Percentiles rank a stretch among this genome's conserved stretches.
Conservation (phyloP, 768 basidiomycete species). For the Crassisporium funariophilum region DNA sequence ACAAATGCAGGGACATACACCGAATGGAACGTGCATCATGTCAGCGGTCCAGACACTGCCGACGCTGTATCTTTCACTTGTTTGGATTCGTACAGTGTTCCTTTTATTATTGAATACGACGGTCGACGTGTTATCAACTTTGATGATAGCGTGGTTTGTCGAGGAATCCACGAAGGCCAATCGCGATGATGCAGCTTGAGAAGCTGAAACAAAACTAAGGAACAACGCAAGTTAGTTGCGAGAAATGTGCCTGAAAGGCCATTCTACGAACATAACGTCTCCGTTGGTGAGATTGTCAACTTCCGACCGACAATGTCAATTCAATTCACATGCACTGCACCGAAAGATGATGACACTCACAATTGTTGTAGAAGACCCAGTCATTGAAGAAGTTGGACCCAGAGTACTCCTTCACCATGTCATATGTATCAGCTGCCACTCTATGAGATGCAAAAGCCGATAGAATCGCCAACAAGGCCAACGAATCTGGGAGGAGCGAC, state of each 20-base stretch:
- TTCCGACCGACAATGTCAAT: constrained; percentile 25
- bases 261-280: constrained; percentile 48
- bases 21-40: constrained; percentile 65
- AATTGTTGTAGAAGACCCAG: constrained; percentile 65
- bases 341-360: constrained; percentile 35
- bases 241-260: neutral
- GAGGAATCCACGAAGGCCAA: constrained; percentile 63
- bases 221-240: neutral
- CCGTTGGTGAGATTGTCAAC: constrained; percentile 75
- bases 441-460: constrained; percentile 5
- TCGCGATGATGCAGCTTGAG: constrained; percentile 44
- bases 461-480: constrained; percentile 38
- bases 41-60: constrained; percentile 70
- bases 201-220: constrained; percentile 51
- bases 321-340: neutral
- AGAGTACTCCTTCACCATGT: constrained; percentile 55
- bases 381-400: constrained; percentile 67
- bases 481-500: no score
- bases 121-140: constrained; percentile 68
- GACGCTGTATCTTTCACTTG: constrained; percentile 54
- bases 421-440: constrained; percentile 37
- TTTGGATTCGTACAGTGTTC: constrained; percentile 66
- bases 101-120: constrained; percentile 58
- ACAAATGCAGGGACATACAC: constrained; percentile 39
- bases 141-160: constrained; percentile 75